phyloP scores from a whole-genome alignment of 108 stramenopile species.

The Cyclotella atomus region DNA sequence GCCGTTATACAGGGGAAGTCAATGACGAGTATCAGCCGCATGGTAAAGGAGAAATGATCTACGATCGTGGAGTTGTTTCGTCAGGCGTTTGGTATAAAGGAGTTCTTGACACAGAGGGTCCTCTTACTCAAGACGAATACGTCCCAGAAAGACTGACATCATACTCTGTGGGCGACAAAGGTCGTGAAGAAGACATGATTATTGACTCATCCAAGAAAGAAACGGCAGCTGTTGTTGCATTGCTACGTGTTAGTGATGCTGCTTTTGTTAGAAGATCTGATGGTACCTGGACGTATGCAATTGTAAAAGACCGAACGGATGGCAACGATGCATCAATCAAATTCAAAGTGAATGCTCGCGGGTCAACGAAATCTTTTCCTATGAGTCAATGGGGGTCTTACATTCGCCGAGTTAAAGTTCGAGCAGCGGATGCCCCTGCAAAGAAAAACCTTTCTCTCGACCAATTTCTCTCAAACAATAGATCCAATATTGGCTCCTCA shows the following conservation, averaged over 20 bases:
- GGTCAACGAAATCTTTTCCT: constrained; percentile 48
- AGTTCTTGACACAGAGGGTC: constrained; percentile 49
- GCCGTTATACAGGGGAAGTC: constrained; percentile 46
- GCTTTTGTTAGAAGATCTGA: constrained; percentile 50
- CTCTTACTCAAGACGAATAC: constrained; percentile 12
- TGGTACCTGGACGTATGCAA: constrained; percentile 51
- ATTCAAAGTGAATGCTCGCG: constrained; percentile 46
- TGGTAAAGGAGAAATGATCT: constrained; percentile 44
- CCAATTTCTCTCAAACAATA: constrained; percentile 26
- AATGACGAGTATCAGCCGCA: constrained; percentile 42
- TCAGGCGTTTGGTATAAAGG: constrained; percentile 51
- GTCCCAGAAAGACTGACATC: constrained; percentile 20
- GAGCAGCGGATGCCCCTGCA: constrained; percentile 2
- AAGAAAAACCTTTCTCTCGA: constrained; percentile 19
- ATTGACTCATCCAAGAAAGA: constrained; percentile 37
- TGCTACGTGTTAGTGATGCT: constrained; percentile 29
- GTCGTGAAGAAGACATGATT: constrained; percentile 42
- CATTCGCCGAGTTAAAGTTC: constrained; percentile 23
- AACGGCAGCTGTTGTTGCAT: constrained; percentile 26
- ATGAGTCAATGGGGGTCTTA: constrained; percentile 40
- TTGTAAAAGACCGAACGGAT: constrained; percentile 34
- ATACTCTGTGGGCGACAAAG: constrained; percentile 47
- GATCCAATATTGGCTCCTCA: constrained; percentile 23
- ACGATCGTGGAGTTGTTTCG: constrained; percentile 41
- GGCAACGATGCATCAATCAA: constrained; percentile 27